A percentile compares a stretch with the other conserved stretches of the same genome.
Conservation (phyloP, 768 basidiomycete species). For the Auriscalpium vulgare region DNA sequence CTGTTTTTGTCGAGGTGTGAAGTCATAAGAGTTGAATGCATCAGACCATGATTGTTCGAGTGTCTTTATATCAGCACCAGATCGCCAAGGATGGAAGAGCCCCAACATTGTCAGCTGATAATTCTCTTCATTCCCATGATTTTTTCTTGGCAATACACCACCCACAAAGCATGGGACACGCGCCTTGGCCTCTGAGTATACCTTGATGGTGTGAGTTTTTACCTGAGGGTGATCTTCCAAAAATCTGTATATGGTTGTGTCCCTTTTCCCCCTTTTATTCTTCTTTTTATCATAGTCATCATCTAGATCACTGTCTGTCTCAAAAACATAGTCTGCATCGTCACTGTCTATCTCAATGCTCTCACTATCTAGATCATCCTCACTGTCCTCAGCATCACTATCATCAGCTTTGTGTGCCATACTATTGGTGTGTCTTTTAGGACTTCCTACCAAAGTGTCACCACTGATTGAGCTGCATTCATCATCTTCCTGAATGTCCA, state of each 20-base stretch:
- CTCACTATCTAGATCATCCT: background rate
- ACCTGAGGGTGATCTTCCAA: constrained; percentile 17
- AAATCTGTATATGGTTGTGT: constrained; percentile 4
- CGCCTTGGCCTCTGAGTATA: background rate
- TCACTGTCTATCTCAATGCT: background rate
- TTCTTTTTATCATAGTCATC: background rate
- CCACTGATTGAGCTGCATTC: background rate
- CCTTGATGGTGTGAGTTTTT: constrained; percentile 16
- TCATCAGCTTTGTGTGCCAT: background rate
- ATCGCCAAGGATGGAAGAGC: constrained; percentile 9
- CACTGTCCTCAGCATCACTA: background rate
- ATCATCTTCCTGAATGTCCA: no score
- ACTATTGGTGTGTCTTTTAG: background rate
- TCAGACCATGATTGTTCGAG: constrained; percentile 17
- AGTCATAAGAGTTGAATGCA: constrained; percentile 14
- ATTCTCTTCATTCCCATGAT: constrained; percentile 15
- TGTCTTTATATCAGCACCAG: constrained; percentile 2
- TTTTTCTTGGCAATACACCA: constrained; percentile 20
- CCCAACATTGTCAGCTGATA: constrained; percentile 13
- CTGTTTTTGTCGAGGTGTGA: constrained; percentile 8
- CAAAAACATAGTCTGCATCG: background rate
- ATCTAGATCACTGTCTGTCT: background rate
- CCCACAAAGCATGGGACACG: constrained; percentile 25
- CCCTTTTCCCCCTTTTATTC: background rate
- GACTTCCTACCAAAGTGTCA: no score